Percentiles rank a stretch among this genome's conserved stretches.
These are phyloP conservation scores for Calonectria multiphialidica DNA, from an alignment of 2,329 filamentous ascomycete genomes.

Conservation along the genomic window DNA sequence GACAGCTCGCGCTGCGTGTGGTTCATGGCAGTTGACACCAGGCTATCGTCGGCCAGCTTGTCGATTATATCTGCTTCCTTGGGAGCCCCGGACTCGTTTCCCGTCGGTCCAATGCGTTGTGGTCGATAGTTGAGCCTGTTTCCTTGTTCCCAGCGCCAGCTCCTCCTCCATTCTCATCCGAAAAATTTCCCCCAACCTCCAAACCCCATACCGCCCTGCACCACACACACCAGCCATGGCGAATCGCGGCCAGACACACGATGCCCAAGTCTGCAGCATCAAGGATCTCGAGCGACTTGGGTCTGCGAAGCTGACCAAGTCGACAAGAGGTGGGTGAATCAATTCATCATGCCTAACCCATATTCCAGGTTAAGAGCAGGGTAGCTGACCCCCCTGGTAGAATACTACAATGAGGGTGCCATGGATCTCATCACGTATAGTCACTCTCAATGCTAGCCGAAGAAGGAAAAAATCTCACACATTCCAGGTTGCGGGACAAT, in stretches of 20 bases:
- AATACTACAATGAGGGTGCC: constrained; percentile 19
- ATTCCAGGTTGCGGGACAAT: constrained; percentile 17
- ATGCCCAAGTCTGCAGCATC: constrained; percentile 15
- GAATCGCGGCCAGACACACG: constrained; percentile 20
- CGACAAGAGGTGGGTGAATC: constrained; percentile 6
- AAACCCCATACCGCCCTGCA: too few relatives aligned
- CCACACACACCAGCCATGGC: constrained; percentile 10
- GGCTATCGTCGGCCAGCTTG: not conserved
- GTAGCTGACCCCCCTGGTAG: too few relatives aligned
- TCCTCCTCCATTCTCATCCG: not conserved
- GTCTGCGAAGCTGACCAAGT: constrained; percentile 8
- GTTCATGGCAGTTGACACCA: not conserved
- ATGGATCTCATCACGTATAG: constrained; percentile 17
- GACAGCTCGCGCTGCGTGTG: not conserved
- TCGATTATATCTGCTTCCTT: not conserved
- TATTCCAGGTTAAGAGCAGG: too few relatives aligned
- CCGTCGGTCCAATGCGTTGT: not conserved
- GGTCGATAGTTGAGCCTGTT: not conserved
- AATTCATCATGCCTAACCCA: not conserved
- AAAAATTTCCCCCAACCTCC: not conserved
- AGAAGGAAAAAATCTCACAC: not conserved
- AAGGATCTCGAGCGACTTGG: constrained; percentile 25
- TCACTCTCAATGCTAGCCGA: not conserved
- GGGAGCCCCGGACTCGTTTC: not conserved
- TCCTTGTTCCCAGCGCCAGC: not conserved